Evolutionary conservation across 495 filamentous ascomycete species (phyloP), one percentile per base, ranked within the genome.

Genomic region (Pseudomonodictys pantanalensis): DNA sequence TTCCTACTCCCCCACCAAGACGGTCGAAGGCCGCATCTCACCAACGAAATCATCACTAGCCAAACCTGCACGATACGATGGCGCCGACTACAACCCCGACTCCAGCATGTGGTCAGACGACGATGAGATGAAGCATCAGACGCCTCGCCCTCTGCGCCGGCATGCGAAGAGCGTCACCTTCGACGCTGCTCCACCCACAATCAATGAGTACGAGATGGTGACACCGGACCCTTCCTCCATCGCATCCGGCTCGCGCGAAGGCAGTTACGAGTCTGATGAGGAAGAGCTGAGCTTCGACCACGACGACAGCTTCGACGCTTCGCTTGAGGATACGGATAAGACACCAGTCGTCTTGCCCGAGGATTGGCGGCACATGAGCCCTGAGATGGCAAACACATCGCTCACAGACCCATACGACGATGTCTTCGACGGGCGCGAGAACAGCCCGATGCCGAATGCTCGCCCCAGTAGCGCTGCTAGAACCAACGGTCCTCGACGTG

Each of bases 141-240:
- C 72, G 1, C 73, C 70, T 35, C 79, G 78, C 60, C 79, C 71
- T 18, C 79, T 89, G 3, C 85, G 87, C 69, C 86, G 91, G 32
- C 88, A 95, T 74, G 84, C 89, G 0, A 98, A 98, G 74, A 96
- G 91, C 64, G 93, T 98, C 25, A 97, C 90, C 1, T 98, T 97
- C 67, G 92, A 97, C 77, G 86, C 84, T 25, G 93, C 90, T 0
- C 92, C 93, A 22, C 95, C 93, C 26, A 88, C 93, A 70, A 78
- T 97, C 51, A 95, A 96, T 66, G 91, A 97, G 70, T 98, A 97
- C 68, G 93, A 97, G 74, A 92, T 96, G 89, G 86, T 89, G 30
- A 98, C 93, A 2, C 93, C 93, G 1, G 93, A 96, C 71, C 82
- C 90, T 15, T 97, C 95, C 4, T 97, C 88, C 1, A 76, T 92